A percentile compares a stretch with the other conserved stretches of the same genome.
Evolutionary conservation across 768 basidiomycete species (phyloP).

Genomic region (Tylopilus rubrobrunneus): DNA sequence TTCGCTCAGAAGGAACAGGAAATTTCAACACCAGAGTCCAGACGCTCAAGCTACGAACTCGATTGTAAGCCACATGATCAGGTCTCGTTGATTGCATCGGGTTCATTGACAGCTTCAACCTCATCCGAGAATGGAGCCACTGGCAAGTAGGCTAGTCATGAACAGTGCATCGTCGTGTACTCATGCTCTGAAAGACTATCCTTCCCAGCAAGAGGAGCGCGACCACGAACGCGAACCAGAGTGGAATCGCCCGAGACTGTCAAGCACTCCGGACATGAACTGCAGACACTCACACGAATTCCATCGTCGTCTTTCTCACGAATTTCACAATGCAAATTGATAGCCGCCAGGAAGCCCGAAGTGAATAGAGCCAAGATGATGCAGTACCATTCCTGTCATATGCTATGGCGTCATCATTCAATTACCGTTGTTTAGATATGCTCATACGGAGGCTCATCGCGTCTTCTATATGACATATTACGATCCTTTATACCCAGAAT

Average conservation of each 20-base stretch:
- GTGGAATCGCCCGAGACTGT: slow-evolving; percentile 41
- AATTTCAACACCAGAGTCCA: slow-evolving; percentile 3
- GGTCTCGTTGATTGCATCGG: not conserved
- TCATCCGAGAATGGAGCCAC: slow-evolving; percentile 16
- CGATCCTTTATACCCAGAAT: slow-evolving; percentile 73
- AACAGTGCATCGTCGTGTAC: not conserved
- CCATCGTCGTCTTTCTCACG: slow-evolving; percentile 27
- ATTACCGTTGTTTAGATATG: slow-evolving; percentile 36
- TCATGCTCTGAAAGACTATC: slow-evolving; percentile 25
- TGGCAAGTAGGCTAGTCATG: slow-evolving; percentile 22
- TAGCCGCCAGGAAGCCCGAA: too few species aligned
- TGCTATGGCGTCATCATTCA: slow-evolving; percentile 42
- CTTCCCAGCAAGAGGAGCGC: slow-evolving; percentile 27
- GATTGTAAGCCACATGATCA: slow-evolving; percentile 12
- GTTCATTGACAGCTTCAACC: slow-evolving; percentile 24
- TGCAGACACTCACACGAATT: slow-evolving; percentile 28
- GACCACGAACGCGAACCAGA: slow-evolving; percentile 29
- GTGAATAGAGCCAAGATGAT: too few species aligned
- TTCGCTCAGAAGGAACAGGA: slow-evolving; percentile 8
- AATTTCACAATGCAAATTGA: slow-evolving; percentile 16
- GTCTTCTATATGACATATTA: slow-evolving; percentile 73
- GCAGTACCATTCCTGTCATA: slow-evolving; percentile 25
- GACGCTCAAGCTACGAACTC: slow-evolving; percentile 13
- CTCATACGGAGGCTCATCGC: slow-evolving; percentile 48
- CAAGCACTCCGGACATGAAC: slow-evolving; percentile 24